phyloP scores from a whole-genome alignment of 176 grass and related monocot species.

The Coix lacrymajobi region DNA sequence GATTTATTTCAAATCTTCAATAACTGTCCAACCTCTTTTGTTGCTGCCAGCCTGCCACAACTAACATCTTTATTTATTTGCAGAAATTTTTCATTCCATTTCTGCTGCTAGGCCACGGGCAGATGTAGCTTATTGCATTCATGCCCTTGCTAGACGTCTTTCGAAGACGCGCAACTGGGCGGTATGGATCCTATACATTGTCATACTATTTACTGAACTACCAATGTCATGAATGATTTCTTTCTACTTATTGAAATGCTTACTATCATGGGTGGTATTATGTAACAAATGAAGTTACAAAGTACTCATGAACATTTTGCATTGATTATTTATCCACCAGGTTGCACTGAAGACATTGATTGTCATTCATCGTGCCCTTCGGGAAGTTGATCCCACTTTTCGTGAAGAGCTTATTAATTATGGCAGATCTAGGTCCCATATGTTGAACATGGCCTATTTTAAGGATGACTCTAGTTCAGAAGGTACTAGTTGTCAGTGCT shows the following conservation, averaged over 20 bases:
- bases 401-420: conserved; percentile 98
- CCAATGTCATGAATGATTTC: neutral
- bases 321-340: conserved; percentile 34
- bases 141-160: conserved; percentile 97
- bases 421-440: conserved; percentile 89
- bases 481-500: conserved; percentile 49
- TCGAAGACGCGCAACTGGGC: conserved; percentile 95
- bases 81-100: conserved; percentile 95
- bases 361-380: conserved; percentile 89
- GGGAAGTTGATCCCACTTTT: conserved; percentile 95
- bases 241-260: neutral
- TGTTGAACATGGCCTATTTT: conserved; percentile 97
- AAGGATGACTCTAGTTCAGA: conserved; percentile 97
- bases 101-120: conserved; percentile 94
- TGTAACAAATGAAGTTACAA: neutral
- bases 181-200: conserved; percentile 33
- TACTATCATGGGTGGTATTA: neutral
- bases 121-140: conserved; percentile 99
- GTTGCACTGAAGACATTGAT: conserved; percentile 97
- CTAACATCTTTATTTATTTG: conserved; percentile 24
- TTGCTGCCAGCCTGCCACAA: neutral
- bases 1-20: neutral
- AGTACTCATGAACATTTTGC: conserved; percentile 17
- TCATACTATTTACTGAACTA: neutral
- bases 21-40: neutral